Conservation (phyloP, 331 rosid genomes). For the Pyracantha coccinea region DNA sequence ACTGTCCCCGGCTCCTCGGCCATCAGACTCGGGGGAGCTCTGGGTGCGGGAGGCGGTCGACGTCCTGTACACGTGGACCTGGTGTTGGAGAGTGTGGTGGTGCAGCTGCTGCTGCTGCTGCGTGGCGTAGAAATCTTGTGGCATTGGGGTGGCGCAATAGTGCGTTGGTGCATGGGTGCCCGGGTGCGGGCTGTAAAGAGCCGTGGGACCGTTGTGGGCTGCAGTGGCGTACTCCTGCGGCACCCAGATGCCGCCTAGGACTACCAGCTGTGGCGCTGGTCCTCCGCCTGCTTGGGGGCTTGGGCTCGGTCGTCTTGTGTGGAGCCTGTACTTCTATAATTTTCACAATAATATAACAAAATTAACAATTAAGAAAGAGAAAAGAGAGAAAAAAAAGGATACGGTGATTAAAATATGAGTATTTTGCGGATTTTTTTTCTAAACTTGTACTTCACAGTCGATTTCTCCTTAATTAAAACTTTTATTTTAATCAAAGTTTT, state of each 20-base stretch:
- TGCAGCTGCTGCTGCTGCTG: conserved; percentile 32
- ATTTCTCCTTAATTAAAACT: too few species aligned
- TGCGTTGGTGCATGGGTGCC: conserved; percentile 55
- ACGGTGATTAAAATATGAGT: not conserved
- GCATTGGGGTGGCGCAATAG: conserved; percentile 52
- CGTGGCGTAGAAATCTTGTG: conserved; percentile 60
- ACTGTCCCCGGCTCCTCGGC: conserved; percentile 38
- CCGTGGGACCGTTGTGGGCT: conserved; percentile 42
- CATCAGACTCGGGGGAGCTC: conserved; percentile 49
- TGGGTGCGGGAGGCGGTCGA: conserved; percentile 39
- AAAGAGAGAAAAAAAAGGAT: too few species aligned
- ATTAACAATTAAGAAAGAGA: not conserved
- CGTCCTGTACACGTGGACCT: conserved; percentile 56
- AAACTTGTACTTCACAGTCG: too few species aligned
- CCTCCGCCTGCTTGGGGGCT: conserved; percentile 59
- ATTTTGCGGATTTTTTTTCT: too few species aligned
- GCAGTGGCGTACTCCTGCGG: conserved; percentile 80
- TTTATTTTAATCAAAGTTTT: too few species aligned
- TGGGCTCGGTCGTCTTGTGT: conserved; percentile 90
- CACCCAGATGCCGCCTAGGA: conserved; percentile 94
- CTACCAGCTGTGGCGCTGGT: conserved; percentile 63
- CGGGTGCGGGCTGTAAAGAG: conserved; percentile 61
- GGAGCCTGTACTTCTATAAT: conserved; percentile 84
- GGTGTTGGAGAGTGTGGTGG: conserved; percentile 57
- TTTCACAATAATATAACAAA: too few species aligned